These are phyloP conservation scores for Astrocystis sublimbata DNA, from an alignment of 495 filamentous ascomycete genomes.

Conservation along the genomic window DNA sequence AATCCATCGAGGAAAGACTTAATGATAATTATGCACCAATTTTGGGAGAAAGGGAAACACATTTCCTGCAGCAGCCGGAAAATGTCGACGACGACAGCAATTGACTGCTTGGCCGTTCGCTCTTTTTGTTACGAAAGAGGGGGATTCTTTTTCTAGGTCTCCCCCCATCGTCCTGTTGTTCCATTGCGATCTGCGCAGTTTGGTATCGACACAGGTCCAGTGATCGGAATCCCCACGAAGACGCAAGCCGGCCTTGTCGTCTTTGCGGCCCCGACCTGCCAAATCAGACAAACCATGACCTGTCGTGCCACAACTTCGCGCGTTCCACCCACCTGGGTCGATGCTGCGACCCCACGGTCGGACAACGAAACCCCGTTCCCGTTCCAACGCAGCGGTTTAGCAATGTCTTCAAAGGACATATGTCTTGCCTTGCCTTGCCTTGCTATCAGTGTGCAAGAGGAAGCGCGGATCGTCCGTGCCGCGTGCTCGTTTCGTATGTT, in stretches of 20 bases:
- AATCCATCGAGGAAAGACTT: conserved; percentile 23
- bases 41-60: conserved; percentile 3
- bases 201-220: conserved; percentile 21
- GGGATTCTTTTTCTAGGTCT: conserved; percentile 9
- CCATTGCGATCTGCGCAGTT: conserved; percentile 35
- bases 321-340: conserved; percentile 36
- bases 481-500: conserved; percentile 39
- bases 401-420: background rate
- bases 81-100: conserved; percentile 29
- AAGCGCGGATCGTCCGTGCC: conserved; percentile 12
- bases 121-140: conserved; percentile 29
- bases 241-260: conserved; percentile 29
- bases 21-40: conserved; percentile 14
- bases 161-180: conserved; percentile 31
- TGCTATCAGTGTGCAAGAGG: background rate
- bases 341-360: conserved; percentile 38
- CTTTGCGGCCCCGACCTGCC: conserved; percentile 23
- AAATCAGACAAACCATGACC: conserved; percentile 9
- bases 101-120: conserved; percentile 33
- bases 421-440: background rate
- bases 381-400: background rate
- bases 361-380: conserved; percentile 2
- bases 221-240: conserved; percentile 12
- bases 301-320: conserved; percentile 20
- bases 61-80: conserved; percentile 26